Conservation (phyloP, 441 rosid species). For the Syzygium malaccense region DNA sequence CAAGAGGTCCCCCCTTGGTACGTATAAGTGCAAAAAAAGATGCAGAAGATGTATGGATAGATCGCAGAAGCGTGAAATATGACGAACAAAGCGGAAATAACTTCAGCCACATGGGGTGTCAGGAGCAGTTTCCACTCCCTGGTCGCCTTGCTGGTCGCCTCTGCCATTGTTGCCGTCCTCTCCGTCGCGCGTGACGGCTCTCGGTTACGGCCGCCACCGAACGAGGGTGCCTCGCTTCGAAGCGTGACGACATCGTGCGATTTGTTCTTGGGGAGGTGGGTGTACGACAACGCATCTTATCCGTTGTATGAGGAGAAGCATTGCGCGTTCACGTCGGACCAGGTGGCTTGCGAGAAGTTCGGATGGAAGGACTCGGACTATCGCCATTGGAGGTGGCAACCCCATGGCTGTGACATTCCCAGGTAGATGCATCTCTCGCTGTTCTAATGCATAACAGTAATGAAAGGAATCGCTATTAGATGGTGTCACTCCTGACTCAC, state of each 20-base stretch:
- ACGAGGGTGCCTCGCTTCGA: neutral
- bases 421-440: conserved; percentile 20
- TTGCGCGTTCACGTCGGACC: conserved; percentile 58
- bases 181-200: conserved; percentile 31
- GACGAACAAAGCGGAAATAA: neutral
- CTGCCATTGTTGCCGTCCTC: conserved; percentile 31
- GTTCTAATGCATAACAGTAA: neutral
- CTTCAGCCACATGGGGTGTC: neutral
- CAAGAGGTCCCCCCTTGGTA: neutral
- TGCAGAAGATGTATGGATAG: neutral
- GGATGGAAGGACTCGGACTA: conserved; percentile 45
- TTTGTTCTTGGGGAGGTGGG: conserved; percentile 54
- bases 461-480: neutral
- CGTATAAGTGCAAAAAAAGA: neutral
- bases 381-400: conserved; percentile 61
- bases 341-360: conserved; percentile 58
- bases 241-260: conserved; percentile 18
- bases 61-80: neutral
- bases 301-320: conserved; percentile 52
- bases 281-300: conserved; percentile 40
- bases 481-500: neutral
- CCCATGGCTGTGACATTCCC: conserved; percentile 58
- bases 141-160: conserved; percentile 41
- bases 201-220: neutral
- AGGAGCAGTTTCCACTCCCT: conserved; percentile 46